phyloP scores from a whole-genome alignment of 1,139 yeast genomes.

The Geotrichum armillariae region DNA sequence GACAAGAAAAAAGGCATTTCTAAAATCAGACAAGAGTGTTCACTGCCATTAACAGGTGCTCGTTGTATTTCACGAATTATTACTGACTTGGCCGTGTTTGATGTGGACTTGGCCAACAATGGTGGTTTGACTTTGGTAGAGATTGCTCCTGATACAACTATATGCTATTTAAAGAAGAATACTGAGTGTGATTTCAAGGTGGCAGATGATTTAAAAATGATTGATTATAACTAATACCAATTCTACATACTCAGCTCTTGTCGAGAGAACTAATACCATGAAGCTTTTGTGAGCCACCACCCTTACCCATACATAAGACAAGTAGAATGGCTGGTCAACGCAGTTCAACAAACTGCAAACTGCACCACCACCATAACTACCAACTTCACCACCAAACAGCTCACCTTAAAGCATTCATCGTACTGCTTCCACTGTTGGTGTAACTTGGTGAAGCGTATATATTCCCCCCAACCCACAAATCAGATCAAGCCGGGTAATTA shows the following conservation, averaged over 20 bases:
- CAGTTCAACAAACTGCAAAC: too few relatives aligned
- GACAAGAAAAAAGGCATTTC: conserved; percentile 46
- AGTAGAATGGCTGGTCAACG: too few relatives aligned
- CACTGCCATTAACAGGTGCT: conserved; percentile 48
- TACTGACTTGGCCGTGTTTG: conserved; percentile 50
- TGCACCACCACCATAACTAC: too few relatives aligned
- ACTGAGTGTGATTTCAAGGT: conserved; percentile 45
- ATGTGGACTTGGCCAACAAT: conserved; percentile 41
- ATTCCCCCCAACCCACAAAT: not conserved
- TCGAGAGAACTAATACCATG: too few relatives aligned
- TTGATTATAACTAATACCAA: not conserved
- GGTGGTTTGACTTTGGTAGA: conserved; percentile 41
- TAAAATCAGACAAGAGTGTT: conserved; percentile 44
- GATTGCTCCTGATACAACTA: conserved; percentile 40
- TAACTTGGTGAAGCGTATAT: too few relatives aligned
- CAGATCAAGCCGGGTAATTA: conserved; percentile 1
- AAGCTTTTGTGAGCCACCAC: too few relatives aligned
- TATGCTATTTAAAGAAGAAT: conserved; percentile 41
- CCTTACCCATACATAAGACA: too few relatives aligned
- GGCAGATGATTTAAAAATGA: conserved; percentile 36
- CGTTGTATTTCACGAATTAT: conserved; percentile 47
- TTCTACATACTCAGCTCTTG: not conserved
- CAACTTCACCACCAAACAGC: too few relatives aligned
- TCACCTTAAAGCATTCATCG: too few relatives aligned
- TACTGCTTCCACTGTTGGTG: too few relatives aligned